Base-by-base conservation (phyloP, 2,329 filamentous ascomycete genomes). In the Trichoderma sp. region DNA sequence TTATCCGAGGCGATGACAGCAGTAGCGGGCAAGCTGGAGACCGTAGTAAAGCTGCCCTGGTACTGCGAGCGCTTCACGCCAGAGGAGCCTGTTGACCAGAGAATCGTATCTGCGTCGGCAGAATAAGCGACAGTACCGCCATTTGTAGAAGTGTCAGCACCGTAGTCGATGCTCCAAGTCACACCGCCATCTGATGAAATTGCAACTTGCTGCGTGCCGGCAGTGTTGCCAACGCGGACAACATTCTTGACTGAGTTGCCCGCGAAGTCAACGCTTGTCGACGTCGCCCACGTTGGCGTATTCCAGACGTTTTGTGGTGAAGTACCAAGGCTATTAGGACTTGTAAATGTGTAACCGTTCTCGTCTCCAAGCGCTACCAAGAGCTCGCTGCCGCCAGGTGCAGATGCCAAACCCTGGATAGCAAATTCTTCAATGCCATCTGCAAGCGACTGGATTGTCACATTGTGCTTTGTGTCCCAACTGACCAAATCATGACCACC, bases 51-150 rank as follows among this genome's bases (percentile, higher is more conserved):
- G 41, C 59, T 72, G 16, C 69, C 35, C 38, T 72, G 69, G 41
- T 18, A 72, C 31, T 72, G 69, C 8, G 69, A 72, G 18, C 69
- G 69, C 69, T 33, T 41, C 59, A 72, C 69, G 5, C 69, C 69
- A 27, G 69, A 53, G 35, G 69, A 72, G 12, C 38, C 59, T 8
- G 69, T 72, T 4, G 69, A 72, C 69, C 69, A 72, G n/a, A 72
- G 41, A 24, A 72, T 72, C 41, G 69, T 72, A 11, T 72, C 69
- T 12, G 59, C 69, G 29, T 64, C 27, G 38, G 69, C 69, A 5
- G 69, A 72, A 53, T 72, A 72, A 16, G 69, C 69, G 21, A 72
- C 69, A 8, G 59, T 72, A n/a, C 69, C 69, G 14, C 69, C 69
- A n/a, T 72, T 72, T 41, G 50, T 50, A 33, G 60, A 50, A 14